Percentiles rank a stretch among this genome's conserved stretches.
Evolutionary conservation across 2,329 filamentous ascomycete genomes (phyloP).

Genomic region (Epichloe elymi): DNA sequence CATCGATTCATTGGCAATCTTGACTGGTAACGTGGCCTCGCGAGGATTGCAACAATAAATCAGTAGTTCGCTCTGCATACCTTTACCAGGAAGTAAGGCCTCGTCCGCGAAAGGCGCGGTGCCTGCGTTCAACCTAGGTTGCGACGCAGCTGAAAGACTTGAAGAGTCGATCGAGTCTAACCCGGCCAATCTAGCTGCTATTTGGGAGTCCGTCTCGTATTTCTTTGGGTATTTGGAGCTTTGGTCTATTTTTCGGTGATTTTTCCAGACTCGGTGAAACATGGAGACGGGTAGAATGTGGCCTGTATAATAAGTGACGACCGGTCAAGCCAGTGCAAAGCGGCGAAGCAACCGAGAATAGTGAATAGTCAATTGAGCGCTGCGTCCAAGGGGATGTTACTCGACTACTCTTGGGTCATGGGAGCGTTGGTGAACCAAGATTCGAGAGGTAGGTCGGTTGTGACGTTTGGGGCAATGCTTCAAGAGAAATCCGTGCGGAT

Average conservation of each 20-base stretch:
- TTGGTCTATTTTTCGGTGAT: slow-evolving; percentile 14
- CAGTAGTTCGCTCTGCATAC: not conserved
- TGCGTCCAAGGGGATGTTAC: not conserved
- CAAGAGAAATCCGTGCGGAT: not conserved
- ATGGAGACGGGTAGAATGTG: slow-evolving; percentile 16
- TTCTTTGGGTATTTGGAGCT: slow-evolving; percentile 6
- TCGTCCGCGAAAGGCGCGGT: slow-evolving; percentile 2
- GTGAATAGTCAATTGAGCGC: not conserved
- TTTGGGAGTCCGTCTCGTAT: slow-evolving; percentile 3
- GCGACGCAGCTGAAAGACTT: not conserved
- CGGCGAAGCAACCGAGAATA: not conserved
- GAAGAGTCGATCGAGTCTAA: slow-evolving; percentile 2
- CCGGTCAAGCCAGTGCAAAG: not conserved
- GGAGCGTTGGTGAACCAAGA: not conserved
- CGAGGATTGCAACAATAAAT: not conserved
- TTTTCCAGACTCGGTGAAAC: slow-evolving; percentile 24
- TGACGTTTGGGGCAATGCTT: not conserved
- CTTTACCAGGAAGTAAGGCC: not conserved
- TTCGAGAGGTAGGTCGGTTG: not conserved
- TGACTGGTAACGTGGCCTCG: not conserved
- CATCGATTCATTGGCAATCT: too few species aligned
- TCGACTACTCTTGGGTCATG: not conserved
- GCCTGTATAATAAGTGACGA: not conserved
- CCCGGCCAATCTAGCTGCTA: not conserved
- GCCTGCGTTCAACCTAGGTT: not conserved